Percentiles rank a stretch among this genome's conserved stretches.
phyloP scores from a whole-genome alignment of 1,139 yeast species.

The Debaryomyces sp. region DNA sequence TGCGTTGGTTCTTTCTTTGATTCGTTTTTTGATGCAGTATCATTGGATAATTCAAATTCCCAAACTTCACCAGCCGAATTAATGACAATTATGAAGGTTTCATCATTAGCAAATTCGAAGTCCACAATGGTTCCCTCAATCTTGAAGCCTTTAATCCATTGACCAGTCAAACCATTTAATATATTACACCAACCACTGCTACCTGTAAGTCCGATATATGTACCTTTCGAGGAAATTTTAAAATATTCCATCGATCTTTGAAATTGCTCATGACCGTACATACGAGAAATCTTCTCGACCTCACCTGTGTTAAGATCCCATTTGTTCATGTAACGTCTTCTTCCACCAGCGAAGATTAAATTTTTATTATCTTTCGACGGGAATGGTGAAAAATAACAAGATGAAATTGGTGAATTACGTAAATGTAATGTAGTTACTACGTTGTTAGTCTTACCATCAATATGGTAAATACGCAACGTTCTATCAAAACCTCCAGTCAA shows the following conservation, averaged over 20 bases:
- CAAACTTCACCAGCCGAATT: conserved; percentile 88
- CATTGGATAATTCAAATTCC: conserved; percentile 67
- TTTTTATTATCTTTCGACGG: conserved; percentile 49
- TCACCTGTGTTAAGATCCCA: conserved; percentile 83
- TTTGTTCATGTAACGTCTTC: conserved; percentile 87
- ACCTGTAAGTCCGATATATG: conserved; percentile 76
- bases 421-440: conserved; percentile 82
- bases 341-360: conserved; percentile 79
- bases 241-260: conserved; percentile 90
- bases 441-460: conserved; percentile 86
- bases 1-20: conserved; percentile 10
- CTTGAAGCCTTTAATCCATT: conserved; percentile 85
- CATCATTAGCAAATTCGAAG: conserved; percentile 68
- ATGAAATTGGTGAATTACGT: conserved; percentile 76
- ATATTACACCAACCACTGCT: conserved; percentile 90
- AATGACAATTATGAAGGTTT: conserved; percentile 58
- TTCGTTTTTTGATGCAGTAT: conserved; percentile 1
- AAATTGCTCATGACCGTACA: conserved; percentile 87
- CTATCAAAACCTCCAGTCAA: conserved; percentile 93
- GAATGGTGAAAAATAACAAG: conserved; percentile 62
- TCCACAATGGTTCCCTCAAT: conserved; percentile 84
- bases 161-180: conserved; percentile 74
- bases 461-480: conserved; percentile 81
- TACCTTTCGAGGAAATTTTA: conserved; percentile 70
- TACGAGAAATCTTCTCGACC: conserved; percentile 80